Conservation (phyloP, 31 red algal genomes). For the Bonnemaisonia californica region DNA sequence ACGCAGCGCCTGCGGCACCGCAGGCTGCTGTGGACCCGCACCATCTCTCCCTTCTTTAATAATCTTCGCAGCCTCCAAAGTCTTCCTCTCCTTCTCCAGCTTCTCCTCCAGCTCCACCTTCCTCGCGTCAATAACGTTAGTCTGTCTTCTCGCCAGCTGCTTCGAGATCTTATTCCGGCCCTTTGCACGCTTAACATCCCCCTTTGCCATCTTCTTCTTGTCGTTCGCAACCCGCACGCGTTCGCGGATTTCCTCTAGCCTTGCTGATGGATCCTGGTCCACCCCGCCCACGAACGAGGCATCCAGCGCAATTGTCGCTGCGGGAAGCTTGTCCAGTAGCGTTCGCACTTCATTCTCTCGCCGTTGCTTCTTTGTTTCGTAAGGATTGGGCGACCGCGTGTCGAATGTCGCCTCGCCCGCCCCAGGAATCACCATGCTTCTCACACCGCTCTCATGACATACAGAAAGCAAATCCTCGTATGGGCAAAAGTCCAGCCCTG, state of each 20-base stretch:
- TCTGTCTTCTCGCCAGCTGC: conserved; percentile 61
- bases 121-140: conserved; percentile 67
- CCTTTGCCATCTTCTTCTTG: conserved; percentile 31
- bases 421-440: conserved; percentile 79
- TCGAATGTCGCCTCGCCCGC: conserved; percentile 84
- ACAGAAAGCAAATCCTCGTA: conserved; percentile 94
- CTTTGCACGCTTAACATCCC: conserved; percentile 33
- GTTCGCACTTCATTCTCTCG: conserved; percentile 72
- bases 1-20: conserved; percentile 40
- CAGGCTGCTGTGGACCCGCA: not conserved
- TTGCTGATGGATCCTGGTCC: conserved; percentile 58
- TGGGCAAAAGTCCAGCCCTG: conserved; percentile 73
- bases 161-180: conserved; percentile 85
- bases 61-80: conserved; percentile 2
- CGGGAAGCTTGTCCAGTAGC: conserved; percentile 83
- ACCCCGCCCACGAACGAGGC: conserved; percentile 62
- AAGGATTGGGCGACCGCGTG: conserved; percentile 77
- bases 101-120: conserved; percentile 10
- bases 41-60: conserved; percentile 24
- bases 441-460: conserved; percentile 70
- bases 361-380: conserved; percentile 63
- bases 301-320: conserved; percentile 77
- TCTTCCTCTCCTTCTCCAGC: conserved; percentile 40
- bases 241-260: conserved; percentile 52
- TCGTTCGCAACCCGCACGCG: conserved; percentile 28